Conservation (phyloP, 2,329 filamentous ascomycete species). For the Colletotrichum sidae region DNA sequence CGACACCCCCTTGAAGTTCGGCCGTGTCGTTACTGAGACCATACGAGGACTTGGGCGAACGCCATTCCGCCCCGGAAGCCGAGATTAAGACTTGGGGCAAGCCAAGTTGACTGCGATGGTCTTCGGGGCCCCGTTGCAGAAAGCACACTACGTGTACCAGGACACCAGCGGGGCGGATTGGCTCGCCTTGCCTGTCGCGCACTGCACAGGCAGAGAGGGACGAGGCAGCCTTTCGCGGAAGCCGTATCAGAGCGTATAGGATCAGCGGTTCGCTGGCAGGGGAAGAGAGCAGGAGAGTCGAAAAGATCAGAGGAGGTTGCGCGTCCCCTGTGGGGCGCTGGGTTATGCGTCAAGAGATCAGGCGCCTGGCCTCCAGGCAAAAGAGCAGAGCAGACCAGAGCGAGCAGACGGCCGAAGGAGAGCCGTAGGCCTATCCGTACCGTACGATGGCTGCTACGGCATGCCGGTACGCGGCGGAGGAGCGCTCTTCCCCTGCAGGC, state of each 20-base stretch:
- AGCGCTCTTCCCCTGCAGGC: background rate
- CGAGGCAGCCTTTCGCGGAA: conserved; percentile 30
- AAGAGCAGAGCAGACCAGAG: too few species aligned
- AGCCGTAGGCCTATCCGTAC: too few species aligned
- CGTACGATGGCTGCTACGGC: background rate
- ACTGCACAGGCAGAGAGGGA: conserved; percentile 14
- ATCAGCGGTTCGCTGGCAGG: conserved; percentile 21
- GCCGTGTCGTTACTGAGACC: conserved; percentile 8
- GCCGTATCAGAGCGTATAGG: conserved; percentile 37
- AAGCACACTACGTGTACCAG: conserved; percentile 1
- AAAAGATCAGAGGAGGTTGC: conserved; percentile 30
- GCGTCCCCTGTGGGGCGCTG: conserved; percentile 37
- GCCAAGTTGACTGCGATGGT: conserved; percentile 6
- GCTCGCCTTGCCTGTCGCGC: background rate
- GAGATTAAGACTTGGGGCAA: conserved; percentile 9
- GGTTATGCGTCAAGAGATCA: conserved; percentile 33
- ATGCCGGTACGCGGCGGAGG: background rate
- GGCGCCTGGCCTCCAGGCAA: background rate
- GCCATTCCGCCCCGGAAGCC: conserved; percentile 13
- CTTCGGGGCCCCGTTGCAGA: conserved; percentile 16
- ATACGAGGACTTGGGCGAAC: conserved; percentile 8
- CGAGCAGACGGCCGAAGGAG: too few species aligned
- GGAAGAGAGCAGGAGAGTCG: conserved; percentile 29
- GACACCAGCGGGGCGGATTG: conserved; percentile 16
- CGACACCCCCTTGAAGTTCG: background rate